These are phyloP conservation scores for Rutstroemia sp. DNA, from an alignment of 2,329 filamentous ascomycete genomes.

Conservation along the genomic window DNA sequence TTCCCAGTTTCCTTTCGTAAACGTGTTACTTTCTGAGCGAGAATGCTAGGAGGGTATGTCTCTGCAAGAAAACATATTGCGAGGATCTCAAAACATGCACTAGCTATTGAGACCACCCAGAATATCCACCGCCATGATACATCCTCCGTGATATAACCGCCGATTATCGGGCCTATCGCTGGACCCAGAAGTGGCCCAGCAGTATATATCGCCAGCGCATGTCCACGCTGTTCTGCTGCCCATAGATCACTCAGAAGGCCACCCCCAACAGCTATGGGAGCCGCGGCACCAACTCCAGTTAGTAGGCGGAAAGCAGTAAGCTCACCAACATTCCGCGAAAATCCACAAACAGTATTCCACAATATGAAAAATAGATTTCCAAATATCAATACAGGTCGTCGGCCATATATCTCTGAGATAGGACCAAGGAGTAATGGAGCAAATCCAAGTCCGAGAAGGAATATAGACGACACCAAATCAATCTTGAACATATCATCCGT, in stretches of 20 bases:
- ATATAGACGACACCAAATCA: not conserved
- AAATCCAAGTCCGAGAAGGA: slow-evolving; percentile 33
- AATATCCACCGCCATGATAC: slow-evolving; percentile 46
- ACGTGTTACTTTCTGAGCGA: too few relatives aligned
- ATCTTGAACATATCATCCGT: too few relatives aligned
- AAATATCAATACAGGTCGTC: slow-evolving; percentile 19
- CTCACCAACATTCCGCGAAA: slow-evolving; percentile 33
- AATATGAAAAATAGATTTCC: slow-evolving; percentile 13
- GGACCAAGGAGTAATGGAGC: slow-evolving; percentile 54
- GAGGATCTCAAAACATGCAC: slow-evolving; percentile 34
- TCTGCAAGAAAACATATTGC: slow-evolving; percentile 41
- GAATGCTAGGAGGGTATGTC: slow-evolving; percentile 38
- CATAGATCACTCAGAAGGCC: slow-evolving; percentile 32
- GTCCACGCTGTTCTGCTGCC: slow-evolving; percentile 33
- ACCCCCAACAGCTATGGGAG: slow-evolving; percentile 31
- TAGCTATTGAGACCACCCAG: slow-evolving; percentile 39
- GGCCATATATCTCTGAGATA: slow-evolving; percentile 52
- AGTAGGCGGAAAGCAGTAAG: slow-evolving; percentile 38
- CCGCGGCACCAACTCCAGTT: slow-evolving; percentile 39
- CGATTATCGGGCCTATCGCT: slow-evolving; percentile 35
- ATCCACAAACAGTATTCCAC: slow-evolving; percentile 44
- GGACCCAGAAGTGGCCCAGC: slow-evolving; percentile 35
- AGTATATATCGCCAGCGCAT: slow-evolving; percentile 28
- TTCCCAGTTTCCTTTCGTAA: slow-evolving; percentile 45
- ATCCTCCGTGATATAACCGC: slow-evolving; percentile 39